Evolutionary conservation across 1,284 basidiomycete species (phyloP).

Genomic region (Ganoderma meredithae): DNA sequence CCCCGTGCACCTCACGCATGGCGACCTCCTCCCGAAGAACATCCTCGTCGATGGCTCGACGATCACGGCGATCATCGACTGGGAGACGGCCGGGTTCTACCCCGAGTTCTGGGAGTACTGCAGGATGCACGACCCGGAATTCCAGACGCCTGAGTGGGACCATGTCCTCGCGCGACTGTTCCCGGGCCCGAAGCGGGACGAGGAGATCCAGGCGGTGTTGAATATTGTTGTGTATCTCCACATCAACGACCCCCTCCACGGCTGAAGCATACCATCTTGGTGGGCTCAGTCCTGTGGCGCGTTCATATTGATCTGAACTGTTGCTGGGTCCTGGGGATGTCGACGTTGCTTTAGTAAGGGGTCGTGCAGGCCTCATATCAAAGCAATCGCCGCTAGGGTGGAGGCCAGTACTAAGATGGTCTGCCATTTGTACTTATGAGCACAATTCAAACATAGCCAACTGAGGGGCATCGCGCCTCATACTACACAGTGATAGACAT

Average conservation of each 20-base stretch:
- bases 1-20: neutral
- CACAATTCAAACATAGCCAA: too few species aligned
- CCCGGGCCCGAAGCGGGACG: neutral
- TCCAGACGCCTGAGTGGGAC: neutral
- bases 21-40: neutral
- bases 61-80: neutral
- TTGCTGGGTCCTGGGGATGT: too few species aligned
- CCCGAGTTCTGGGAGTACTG: neutral
- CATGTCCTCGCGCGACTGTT: neutral
- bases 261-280: neutral
- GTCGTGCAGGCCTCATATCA: too few species aligned
- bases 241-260: neutral
- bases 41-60: neutral
- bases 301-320: too few species aligned
- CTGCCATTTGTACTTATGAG: too few species aligned
- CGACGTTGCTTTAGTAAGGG: too few species aligned
- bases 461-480: too few species aligned
- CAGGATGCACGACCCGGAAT: neutral
- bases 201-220: neutral
- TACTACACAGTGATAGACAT: too few species aligned
- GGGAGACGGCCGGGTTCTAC: neutral
- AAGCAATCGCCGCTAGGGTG: too few species aligned
- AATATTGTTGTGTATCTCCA: neutral
- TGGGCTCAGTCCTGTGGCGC: neutral
- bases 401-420: too few species aligned